Conservation (phyloP, 345 rosid genomes). For the Eucalyptus pauciflora region DNA sequence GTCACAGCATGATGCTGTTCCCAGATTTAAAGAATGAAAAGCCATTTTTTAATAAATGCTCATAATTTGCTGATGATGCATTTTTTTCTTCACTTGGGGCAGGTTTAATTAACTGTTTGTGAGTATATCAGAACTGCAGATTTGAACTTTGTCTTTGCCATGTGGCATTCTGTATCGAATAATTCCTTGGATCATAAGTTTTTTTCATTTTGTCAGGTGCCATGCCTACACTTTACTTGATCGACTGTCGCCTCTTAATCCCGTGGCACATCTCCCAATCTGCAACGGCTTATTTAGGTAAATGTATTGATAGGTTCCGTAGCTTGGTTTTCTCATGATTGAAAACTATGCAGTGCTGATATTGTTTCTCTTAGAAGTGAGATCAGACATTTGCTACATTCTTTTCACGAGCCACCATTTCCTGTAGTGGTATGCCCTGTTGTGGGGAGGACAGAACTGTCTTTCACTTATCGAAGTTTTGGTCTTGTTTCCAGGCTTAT, state of each 20-base stretch:
- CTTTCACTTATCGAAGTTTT: not conserved
- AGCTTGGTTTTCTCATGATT: not conserved
- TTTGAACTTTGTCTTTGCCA: not conserved
- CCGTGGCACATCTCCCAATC: conserved; percentile 83
- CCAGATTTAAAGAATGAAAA: not conserved
- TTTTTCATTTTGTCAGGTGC: conserved; percentile 40
- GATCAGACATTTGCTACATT: not conserved
- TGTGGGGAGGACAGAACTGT: not conserved
- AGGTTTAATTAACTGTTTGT: not conserved
- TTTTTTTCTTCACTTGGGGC: not conserved
- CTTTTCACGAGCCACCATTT: not conserved
- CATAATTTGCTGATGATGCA: not conserved
- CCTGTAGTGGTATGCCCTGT: not conserved
- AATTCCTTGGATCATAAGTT: not conserved
- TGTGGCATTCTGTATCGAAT: not conserved
- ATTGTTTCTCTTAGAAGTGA: not conserved
- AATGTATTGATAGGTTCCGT: not conserved
- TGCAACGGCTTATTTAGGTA: conserved; percentile 81
- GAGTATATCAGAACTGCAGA: not conserved
- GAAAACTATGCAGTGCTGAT: not conserved
- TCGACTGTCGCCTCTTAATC: conserved; percentile 79
- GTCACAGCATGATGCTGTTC: not conserved
- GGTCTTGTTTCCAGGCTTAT: conserved; percentile 27
- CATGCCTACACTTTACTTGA: conserved; percentile 76
- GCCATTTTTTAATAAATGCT: not conserved